These are phyloP conservation scores for Bolboschoenus planiculmis DNA, from an alignment of 176 grass and related monocot species.

Conservation along the genomic window DNA sequence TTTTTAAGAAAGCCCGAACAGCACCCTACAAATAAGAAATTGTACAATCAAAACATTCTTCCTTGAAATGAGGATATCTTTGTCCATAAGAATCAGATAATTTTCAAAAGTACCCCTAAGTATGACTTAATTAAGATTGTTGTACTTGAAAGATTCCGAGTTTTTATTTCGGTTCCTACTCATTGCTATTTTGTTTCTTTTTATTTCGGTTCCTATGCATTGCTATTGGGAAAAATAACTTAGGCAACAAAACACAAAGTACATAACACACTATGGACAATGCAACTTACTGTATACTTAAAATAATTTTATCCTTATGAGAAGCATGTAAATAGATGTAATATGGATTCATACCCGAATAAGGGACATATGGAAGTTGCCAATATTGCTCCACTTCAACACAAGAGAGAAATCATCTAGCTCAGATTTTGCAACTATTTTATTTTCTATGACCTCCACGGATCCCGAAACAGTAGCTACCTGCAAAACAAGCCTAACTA, in stretches of 20 bases:
- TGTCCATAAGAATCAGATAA: background rate
- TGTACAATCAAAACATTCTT: slow-evolving; percentile 17
- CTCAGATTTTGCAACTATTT: slow-evolving; percentile 53
- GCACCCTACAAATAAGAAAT: slow-evolving; percentile 35
- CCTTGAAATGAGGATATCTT: background rate
- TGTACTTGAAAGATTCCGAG: background rate
- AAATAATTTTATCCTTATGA: background rate
- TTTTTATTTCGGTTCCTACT: background rate
- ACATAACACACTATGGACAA: background rate
- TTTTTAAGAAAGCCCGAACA: slow-evolving; percentile 52
- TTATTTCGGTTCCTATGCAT: background rate
- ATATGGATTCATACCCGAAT: slow-evolving; percentile 50
- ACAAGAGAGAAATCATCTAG: slow-evolving; percentile 72
- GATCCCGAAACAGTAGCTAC: slow-evolving; percentile 58
- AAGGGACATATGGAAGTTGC: slow-evolving; percentile 67
- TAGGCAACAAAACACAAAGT: background rate
- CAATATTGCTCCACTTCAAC: slow-evolving; percentile 82
- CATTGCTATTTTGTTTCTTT: background rate
- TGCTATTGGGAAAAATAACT: background rate
- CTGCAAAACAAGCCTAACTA: slow-evolving; percentile 25
- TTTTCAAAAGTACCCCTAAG: background rate
- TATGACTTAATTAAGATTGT: background rate
- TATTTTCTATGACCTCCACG: slow-evolving; percentile 60
- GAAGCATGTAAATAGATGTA: background rate
- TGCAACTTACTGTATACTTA: background rate